Evolutionary conservation across 1,284 basidiomycete species (phyloP).

Genomic region (Grifola frondosa): DNA sequence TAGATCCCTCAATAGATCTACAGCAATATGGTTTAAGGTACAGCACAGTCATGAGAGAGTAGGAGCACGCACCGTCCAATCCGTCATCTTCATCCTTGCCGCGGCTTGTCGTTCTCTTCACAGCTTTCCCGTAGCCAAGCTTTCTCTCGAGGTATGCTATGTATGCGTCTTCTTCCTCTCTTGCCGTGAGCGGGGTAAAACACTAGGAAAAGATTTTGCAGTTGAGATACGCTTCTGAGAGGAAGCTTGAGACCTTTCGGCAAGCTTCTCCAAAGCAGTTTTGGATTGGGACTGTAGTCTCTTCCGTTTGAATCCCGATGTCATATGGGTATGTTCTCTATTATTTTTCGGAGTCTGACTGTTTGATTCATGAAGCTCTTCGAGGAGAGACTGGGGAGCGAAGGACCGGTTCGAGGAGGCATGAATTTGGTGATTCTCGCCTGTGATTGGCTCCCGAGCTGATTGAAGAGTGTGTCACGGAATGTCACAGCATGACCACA

Average conservation of each 20-base stretch:
- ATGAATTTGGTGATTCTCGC: slow-evolving; percentile 19
- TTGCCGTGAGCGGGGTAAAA: slow-evolving; percentile 15
- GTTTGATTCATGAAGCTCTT: slow-evolving; percentile 26
- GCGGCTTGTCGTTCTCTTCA: slow-evolving; percentile 25
- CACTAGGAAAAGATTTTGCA: slow-evolving; percentile 4
- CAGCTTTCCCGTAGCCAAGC: slow-evolving; percentile 29
- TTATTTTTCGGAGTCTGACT: slow-evolving; percentile 3
- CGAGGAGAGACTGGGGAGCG: slow-evolving; percentile 32
- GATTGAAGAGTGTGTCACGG: no score
- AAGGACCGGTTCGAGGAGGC: slow-evolving; percentile 23
- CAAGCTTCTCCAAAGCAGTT: slow-evolving; percentile 38
- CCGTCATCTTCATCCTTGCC: slow-evolving; percentile 31
- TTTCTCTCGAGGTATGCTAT: slow-evolving; percentile 33
- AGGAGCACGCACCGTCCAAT: slow-evolving; percentile 25
- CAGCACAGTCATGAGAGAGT: neutral
- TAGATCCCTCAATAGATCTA: slow-evolving; percentile 29
- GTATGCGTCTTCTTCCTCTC: slow-evolving; percentile 33
- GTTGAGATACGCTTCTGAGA: slow-evolving; percentile 6
- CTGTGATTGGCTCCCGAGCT: slow-evolving; percentile 11
- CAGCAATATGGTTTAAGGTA: neutral
- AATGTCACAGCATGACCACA: no score
- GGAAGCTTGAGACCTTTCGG: slow-evolving; percentile 15
- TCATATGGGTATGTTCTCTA: neutral
- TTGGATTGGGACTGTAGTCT: slow-evolving; percentile 12
- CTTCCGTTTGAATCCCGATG: slow-evolving; percentile 1